These are phyloP conservation scores for Cicer judaicum DNA, from an alignment of 306 rosid species.

Conservation along the genomic window DNA sequence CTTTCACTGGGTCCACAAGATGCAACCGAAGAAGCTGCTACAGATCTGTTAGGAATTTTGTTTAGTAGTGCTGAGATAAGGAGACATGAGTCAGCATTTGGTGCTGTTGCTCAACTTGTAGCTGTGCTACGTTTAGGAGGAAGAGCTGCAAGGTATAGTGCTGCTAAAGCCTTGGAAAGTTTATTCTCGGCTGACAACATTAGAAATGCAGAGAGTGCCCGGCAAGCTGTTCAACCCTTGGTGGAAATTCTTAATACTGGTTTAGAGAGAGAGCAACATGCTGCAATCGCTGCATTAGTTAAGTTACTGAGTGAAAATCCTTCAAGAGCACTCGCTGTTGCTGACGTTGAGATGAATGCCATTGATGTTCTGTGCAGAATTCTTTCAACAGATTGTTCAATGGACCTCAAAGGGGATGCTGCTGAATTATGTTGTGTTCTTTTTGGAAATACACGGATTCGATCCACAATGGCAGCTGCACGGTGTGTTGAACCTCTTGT, in stretches of 20 bases:
- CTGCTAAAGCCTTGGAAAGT: constrained; percentile 96
- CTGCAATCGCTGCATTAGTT: constrained; percentile 93
- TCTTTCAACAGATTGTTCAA: constrained; percentile 85
- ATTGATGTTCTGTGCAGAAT: constrained; percentile 97
- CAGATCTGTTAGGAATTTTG: constrained; percentile 88
- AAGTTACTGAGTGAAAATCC: constrained; percentile 95
- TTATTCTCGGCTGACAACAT: constrained; percentile 92
- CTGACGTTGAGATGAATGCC: constrained; percentile 97
- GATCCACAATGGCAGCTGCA: constrained; percentile 97
- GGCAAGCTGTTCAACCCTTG: constrained; percentile 95
- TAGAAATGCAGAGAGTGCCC: constrained; percentile 86
- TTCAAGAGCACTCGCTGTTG: constrained; percentile 92
- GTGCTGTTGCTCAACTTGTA: constrained; percentile 95
- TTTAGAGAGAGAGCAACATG: constrained; percentile 93
- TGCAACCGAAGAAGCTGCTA: constrained; percentile 98
- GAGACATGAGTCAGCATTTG: constrained; percentile 90
- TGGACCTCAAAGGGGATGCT: constrained; percentile 99
- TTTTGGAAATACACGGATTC: constrained; percentile 92
- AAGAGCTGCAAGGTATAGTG: constrained; percentile 95
- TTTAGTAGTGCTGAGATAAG: constrained; percentile 95
- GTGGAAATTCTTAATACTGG: constrained; percentile 99
- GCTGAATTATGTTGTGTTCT: constrained; percentile 94
- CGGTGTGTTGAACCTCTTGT: constrained; percentile 98
- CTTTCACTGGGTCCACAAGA: constrained; percentile 98
- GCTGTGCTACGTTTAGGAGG: constrained; percentile 97